Base-by-base conservation (phyloP, 805 yeast species). In the Zygosaccharomyces rouxii region DNA sequence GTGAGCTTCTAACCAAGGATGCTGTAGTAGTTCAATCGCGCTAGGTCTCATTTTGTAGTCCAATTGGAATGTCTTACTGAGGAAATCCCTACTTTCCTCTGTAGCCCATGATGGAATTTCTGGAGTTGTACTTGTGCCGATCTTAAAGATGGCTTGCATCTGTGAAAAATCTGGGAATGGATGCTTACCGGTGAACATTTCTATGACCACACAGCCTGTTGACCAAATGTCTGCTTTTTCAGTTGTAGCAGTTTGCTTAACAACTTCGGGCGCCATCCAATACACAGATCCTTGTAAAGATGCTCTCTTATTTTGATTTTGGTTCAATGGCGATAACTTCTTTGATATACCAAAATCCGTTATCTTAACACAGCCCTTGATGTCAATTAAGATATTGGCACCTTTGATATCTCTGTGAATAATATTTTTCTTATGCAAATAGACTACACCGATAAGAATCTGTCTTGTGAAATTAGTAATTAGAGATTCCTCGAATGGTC, bases 231-330 rank as follows among this genome's bases (percentile, higher is more conserved):
- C 99, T 0, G 96, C 96, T 66, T 88, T 89, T 33, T 85, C 83
- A 1, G 98, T 92, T 46, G 92, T 87, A 0, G 89, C 87, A 1
- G 87, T 83, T 62, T 90, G 97, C 59, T 89, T 88, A 14, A 94
- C 98, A 7, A 94, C 98, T 64, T 94, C 99, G 0, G 99, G 99
- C 0, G 99, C 98, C 99, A 94, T 94, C 98, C 99, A 94, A 63
- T 84, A 94, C 0, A 92, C 89, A 0, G 96, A 88, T 0, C 99
- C 99, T 67, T 92, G 97, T 46, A 89, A 70, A 0, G 96, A 89
- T 1, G 87, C 90, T 38, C 97, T 77, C 54, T 78, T 79, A 38
- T 68, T 67, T 30, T 56, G 63, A 22, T 59, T 60, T 46, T 62
- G 59, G 58, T 74, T 75, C 42, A 75, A 70, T 29, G 86, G 81